Evolutionary conservation across 2,329 filamentous ascomycete species (phyloP), one percentile per base, ranked within the genome.

Genomic region (Dactylonectria macrodidyma): DNA sequence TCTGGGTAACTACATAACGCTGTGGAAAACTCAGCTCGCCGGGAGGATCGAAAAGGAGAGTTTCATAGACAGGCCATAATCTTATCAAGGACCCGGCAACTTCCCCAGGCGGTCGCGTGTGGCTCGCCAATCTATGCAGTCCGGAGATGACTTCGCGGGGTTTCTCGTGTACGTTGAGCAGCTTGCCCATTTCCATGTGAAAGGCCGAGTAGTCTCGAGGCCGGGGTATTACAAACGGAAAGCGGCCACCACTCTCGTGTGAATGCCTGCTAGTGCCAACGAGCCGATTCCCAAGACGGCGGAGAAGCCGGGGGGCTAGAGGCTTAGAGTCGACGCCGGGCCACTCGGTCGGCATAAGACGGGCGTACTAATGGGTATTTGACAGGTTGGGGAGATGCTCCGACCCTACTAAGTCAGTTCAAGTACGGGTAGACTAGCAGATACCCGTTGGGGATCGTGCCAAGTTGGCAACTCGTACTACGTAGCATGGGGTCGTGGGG

Each of bases 81-180:
- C 48, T 52, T 34, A 52, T 34, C 48, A 34, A 33, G 48, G 26
- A 30, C 24, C 48, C 48, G 24, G 48, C 26, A 52, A 52, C 48
- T 33, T 34, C 24, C 26, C 26, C 26, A 30, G 26, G 1, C 26
- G 26, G 26, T 30, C 26, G 26, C 26, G 26, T 30, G 26, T 30
- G 26, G 26, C 26, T 30, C 26, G 26, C 26, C 26, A 30, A 30
- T 30, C 26, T 30, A 30, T 30, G 26, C 26, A 30, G 26, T 4
- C 26, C 26, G 26, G 26, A 30, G 26, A 30, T 30, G 26, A 30
- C 26, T 30, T 30, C 48, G 33, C 16, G n/a, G 48, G 48, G 33
- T 26, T 26, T 8, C 30, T 52, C 24, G 26, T 26, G 30, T 19
- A 30, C 24, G 9, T 14, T 11, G 26, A n/a, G n/a, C 26, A 7